Percentiles rank a stretch among this genome's conserved stretches.
Conservation (phyloP, 768 basidiomycete genomes). For the Lenzites betulinus region DNA sequence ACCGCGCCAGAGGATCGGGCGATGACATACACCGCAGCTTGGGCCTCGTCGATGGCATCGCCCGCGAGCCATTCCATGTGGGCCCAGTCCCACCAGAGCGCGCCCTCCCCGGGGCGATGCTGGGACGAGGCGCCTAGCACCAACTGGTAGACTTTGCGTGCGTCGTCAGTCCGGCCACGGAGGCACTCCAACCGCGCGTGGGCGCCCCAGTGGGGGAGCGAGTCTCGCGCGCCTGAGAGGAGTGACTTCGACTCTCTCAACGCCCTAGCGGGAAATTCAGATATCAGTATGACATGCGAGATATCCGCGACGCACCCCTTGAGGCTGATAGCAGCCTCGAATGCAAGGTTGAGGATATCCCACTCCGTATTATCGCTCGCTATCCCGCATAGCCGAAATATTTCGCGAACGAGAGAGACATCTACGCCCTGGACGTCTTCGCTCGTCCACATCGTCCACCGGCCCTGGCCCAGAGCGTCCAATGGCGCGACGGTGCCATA, state of each 20-base stretch:
- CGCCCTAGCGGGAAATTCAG: slow-evolving; percentile 46
- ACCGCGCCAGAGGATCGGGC: slow-evolving; percentile 56
- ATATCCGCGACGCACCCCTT: slow-evolving; percentile 50
- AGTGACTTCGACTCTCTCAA: slow-evolving; percentile 66
- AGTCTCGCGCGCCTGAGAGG: slow-evolving; percentile 57
- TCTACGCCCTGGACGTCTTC: slow-evolving; percentile 56
- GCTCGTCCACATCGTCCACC: slow-evolving; percentile 43
- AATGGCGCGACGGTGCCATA: slow-evolving; percentile 54
- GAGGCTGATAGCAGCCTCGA: slow-evolving; percentile 59
- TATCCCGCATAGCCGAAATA: slow-evolving; percentile 60
- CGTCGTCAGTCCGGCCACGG: slow-evolving; percentile 64
- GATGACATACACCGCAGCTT: slow-evolving; percentile 56
- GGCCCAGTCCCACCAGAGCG: slow-evolving; percentile 83
- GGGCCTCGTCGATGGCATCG: slow-evolving; percentile 44
- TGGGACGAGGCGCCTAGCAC: slow-evolving; percentile 50
- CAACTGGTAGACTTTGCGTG: slow-evolving; percentile 77
- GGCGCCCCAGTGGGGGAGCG: slow-evolving; percentile 68
- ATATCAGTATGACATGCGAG: neutral
- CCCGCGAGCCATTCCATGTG: slow-evolving; percentile 80
- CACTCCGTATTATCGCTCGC: slow-evolving; percentile 54
- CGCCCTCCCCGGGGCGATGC: slow-evolving; percentile 39
- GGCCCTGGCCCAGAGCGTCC: slow-evolving; percentile 45
- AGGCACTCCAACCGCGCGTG: slow-evolving; percentile 74
- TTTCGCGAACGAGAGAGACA: slow-evolving; percentile 48
- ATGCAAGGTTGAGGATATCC: slow-evolving; percentile 66